Conservation (phyloP, 495 filamentous ascomycete species). For the Neurospora sp. region DNA sequence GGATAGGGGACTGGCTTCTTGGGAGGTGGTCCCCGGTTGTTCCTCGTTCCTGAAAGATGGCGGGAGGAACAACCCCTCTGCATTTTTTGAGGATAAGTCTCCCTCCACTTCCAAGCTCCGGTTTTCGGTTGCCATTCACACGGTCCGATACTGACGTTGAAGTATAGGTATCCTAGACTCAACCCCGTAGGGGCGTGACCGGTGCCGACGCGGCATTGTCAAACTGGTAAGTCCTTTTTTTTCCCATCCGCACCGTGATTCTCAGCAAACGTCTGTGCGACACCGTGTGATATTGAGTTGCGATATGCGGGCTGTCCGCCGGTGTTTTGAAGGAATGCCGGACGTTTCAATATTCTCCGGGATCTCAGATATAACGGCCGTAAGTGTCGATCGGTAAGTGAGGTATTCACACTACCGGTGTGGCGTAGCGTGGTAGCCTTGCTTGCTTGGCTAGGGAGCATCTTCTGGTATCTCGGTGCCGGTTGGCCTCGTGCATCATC, state of each 20-base stretch:
- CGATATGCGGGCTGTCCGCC: background rate
- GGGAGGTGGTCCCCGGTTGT: conserved; percentile 35
- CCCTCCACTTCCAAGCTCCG: conserved; percentile 3
- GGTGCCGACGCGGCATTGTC: background rate
- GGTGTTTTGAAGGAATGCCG: background rate
- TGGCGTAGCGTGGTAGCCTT: background rate
- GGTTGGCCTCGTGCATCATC: background rate
- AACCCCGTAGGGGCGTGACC: background rate
- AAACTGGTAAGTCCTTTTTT: background rate
- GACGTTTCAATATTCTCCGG: background rate
- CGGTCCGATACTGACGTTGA: background rate
- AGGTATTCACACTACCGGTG: background rate
- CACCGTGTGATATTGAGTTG: background rate
- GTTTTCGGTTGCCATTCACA: background rate
- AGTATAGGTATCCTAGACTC: background rate
- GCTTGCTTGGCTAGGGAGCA: background rate
- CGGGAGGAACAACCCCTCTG: conserved; percentile 42
- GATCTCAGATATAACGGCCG: background rate
- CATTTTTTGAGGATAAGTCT: conserved; percentile 55
- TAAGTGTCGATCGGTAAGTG: background rate
- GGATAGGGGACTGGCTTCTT: conserved; percentile 28
- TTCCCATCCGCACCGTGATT: background rate
- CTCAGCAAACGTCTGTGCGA: background rate
- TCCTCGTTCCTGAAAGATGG: conserved; percentile 25
- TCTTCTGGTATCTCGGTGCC: background rate